Conservation (phyloP, 2,329 filamentous ascomycete genomes). For the Penicillium sumatraense region DNA sequence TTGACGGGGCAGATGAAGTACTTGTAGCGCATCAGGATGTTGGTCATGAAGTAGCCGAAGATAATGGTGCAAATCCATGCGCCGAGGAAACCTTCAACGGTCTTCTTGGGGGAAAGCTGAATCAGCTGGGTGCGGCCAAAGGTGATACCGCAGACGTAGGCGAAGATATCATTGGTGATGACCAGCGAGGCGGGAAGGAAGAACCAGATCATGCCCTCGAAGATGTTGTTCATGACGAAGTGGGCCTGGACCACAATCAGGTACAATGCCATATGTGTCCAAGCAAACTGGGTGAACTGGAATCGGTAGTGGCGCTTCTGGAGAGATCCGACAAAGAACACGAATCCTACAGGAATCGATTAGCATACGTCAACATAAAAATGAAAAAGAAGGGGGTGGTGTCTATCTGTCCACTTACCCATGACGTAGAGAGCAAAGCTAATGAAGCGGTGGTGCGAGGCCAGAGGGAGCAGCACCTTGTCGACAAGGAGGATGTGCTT, state of each 20-base stretch:
- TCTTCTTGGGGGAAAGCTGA: constrained; percentile 98
- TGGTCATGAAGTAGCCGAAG: constrained; percentile 80
- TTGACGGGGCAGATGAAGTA: constrained; percentile 99
- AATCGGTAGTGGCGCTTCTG: constrained; percentile 97
- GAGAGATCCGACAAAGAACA: constrained; percentile 94
- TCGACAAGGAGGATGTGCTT: constrained; percentile 98
- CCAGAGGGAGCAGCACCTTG: constrained; percentile 86
- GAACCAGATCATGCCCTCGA: constrained; percentile 99
- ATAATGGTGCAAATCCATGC: constrained; percentile 95
- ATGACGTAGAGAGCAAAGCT: constrained; percentile 98
- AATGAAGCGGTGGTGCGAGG: constrained; percentile 97
- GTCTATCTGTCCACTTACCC: constrained; percentile 60
- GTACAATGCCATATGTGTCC: constrained; percentile 99
- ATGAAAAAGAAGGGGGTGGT: not conserved
- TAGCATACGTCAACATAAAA: constrained; percentile 9
- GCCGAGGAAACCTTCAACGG: constrained; percentile 93
- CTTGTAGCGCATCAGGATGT: constrained; percentile 84
- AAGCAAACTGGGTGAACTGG: constrained; percentile 98
- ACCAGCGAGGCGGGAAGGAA: constrained; percentile 93
- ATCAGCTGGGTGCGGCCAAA: constrained; percentile 97
- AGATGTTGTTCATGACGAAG: constrained; percentile 99
- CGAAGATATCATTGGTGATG: constrained; percentile 98
- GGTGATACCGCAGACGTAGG: constrained; percentile 95
- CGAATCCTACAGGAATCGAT: constrained; percentile 74
- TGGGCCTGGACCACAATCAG: constrained; percentile 97